Evolutionary conservation across 2,329 filamentous ascomycete genomes (phyloP), one percentile per base, ranked within the genome.

Genomic region (Colletotrichum sp.): DNA sequence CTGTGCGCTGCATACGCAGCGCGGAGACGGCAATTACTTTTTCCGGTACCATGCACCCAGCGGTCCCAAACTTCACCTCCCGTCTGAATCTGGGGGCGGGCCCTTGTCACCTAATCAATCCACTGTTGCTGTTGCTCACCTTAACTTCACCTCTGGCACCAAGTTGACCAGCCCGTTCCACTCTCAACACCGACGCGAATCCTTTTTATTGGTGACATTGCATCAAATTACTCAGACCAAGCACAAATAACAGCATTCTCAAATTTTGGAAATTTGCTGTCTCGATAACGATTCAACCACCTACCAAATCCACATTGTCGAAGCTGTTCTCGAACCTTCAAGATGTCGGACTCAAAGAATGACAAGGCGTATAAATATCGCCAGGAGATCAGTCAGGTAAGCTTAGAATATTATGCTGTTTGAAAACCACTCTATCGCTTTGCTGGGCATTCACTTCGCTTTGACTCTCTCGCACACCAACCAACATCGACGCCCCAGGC

Each of bases 381-480:
- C 84, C 96, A 97, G 88, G 97, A 99, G 90, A 99, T 99, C 87
- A 97, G 98, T 86, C 96, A 97, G 94, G 95, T 96, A 83, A 87
- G 93, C 68, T 16, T 9, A 21, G 18, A 36, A 38, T 9, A 36
- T 32, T 38, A 8, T n/a, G 56, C 12, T 16, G 21, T 16, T 26
- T 66, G 38, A 9, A 2, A 52, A 28, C 16, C 30, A n/a, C 12
- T 55, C 13, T 30, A 9, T 34, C 6, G 7, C 13, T 43, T 43
- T 68, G 26, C 28, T 28, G 21, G 30, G 32, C 28, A 34, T 9
- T 32, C n/a, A 8, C 2, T 18, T 26, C 18, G 32, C 61, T 32
- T 62, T 32, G 30, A 15, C 16, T 16, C 32, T 38, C 32, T 43
- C 12, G n/a, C 34, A 16, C 62, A 24, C 24, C 16, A 18, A 18